Base-by-base conservation (phyloP, 495 filamentous ascomycete species). In the Tuber brumale region DNA sequence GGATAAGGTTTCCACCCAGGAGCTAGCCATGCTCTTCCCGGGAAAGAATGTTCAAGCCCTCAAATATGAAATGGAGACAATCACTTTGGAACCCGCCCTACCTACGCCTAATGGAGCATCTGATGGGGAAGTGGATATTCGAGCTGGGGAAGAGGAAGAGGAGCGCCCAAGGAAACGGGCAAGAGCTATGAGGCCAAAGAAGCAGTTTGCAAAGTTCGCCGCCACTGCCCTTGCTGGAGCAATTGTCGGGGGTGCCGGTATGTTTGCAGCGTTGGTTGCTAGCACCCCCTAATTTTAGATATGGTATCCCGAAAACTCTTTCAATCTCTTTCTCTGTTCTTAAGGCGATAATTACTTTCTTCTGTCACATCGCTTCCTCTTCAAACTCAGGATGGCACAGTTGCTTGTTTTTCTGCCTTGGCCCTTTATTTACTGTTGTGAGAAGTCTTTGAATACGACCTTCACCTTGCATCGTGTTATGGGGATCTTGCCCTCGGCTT, bases 201-300 rank as follows among this genome's bases (percentile, higher is more conserved):
- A 71, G 16, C 76, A 79, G 44, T 46, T 86, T 61, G 83, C 80
- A 44, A 85, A 78, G 70, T 86, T 87, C 76, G 85, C 86, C 23
- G 82, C 85, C 27, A 85, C 86, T 51, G 86, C 87, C 45, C 73
- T 86, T 3, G 78, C 86, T 21, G 85, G 87, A 45, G 86, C 84
- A 31, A 76, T 87, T 35, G 81, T 87, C 57, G 87, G 87, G 72
- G 84, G 86, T 70, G 82, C 88, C 70, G 86, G 86, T 37, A 85
- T 87, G 69, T 85, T 89, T 79, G 87, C 85, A 44, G 80, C 84
- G 43, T 82, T 89, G 48, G 87, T 88, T 71, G 80, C 80, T 57
- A 75, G 76, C 73, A 80, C 80, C 27, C 80, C 77, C 10, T 66
- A 66, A 66, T 66, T 66, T 66, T 66, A 66, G 57, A 66, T 31